Conservation (phyloP, 441 rosid species). For the Erysimum pusillum region DNA sequence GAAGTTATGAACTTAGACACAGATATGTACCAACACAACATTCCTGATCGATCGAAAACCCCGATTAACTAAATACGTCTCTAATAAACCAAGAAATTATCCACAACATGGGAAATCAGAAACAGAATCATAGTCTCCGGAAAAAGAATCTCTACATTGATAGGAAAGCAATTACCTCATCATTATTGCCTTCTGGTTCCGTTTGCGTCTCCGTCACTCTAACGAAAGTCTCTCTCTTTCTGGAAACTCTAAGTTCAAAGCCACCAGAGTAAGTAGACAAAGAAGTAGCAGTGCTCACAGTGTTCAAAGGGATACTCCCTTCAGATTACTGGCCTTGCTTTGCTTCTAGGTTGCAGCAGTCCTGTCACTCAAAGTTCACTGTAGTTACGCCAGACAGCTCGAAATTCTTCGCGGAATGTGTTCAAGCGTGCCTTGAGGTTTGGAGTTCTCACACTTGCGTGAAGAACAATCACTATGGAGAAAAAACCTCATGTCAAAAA, state of each 20-base stretch:
- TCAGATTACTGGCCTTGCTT: constrained; percentile 18
- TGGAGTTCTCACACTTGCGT: constrained; percentile 96
- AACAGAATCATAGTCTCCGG: not conserved
- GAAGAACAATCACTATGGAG: constrained; percentile 71
- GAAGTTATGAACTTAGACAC: constrained; percentile 8
- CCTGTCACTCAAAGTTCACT: constrained; percentile 73
- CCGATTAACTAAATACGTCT: not conserved
- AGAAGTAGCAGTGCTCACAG: constrained; percentile 8
- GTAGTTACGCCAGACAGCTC: constrained; percentile 98
- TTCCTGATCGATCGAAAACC: not conserved
- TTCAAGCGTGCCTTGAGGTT: constrained; percentile 96
- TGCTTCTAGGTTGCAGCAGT: constrained; percentile 16
- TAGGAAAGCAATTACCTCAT: constrained; percentile 57
- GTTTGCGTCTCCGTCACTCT: constrained; percentile 71
- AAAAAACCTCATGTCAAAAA: constrained; percentile 13
- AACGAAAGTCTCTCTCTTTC: constrained; percentile 61
- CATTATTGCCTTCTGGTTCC: constrained; percentile 80
- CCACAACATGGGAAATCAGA: constrained; percentile 6
- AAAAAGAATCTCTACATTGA: not conserved
- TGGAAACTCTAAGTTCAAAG: constrained; percentile 46
- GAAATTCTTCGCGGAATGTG: constrained; percentile 97
- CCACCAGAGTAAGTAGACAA: constrained; percentile 10
- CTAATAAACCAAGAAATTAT: not conserved
- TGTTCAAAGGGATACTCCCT: constrained; percentile 19
- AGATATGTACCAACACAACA: not conserved